These are phyloP conservation scores for Hansenula sp. DNA, from an alignment of 1,139 yeast genomes.

Conservation along the genomic window DNA sequence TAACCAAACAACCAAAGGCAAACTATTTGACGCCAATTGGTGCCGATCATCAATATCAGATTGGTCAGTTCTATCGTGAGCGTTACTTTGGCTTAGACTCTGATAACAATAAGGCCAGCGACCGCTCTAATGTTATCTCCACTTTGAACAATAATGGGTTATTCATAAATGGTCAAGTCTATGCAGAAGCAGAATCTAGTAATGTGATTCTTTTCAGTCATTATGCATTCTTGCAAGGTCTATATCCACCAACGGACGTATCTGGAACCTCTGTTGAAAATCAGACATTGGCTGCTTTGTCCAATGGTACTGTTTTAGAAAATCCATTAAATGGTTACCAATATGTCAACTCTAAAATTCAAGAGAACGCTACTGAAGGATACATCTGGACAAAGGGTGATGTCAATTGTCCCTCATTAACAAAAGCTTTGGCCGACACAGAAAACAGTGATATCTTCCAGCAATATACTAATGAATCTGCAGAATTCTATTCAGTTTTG, in stretches of 20 bases:
- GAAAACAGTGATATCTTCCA: conserved; percentile 18
- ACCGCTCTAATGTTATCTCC: conserved; percentile 17
- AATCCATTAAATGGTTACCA: conserved; percentile 40
- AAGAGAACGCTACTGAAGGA: conserved; percentile 31
- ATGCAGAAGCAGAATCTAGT: conserved; percentile 31
- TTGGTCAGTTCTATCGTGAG: conserved; percentile 35
- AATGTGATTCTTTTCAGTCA: conserved; percentile 36
- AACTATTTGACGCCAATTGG: conserved; percentile 37
- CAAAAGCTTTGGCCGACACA: conserved; percentile 27
- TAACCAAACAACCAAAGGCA: no score
- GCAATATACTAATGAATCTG: conserved; percentile 26
- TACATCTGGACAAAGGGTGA: conserved; percentile 38
- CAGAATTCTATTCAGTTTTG: conserved; percentile 34
- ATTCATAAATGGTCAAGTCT: conserved; percentile 23
- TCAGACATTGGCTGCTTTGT: conserved; percentile 24
- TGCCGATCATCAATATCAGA: conserved; percentile 29
- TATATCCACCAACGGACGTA: conserved; percentile 36
- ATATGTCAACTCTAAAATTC: conserved; percentile 34
- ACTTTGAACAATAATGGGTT: conserved; percentile 28
- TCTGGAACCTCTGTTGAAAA: conserved; percentile 22
- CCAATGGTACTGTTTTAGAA: conserved; percentile 34
- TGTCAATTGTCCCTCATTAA: conserved; percentile 33
- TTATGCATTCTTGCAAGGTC: conserved; percentile 38
- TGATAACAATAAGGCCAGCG: conserved; percentile 20
- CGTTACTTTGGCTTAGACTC: conserved; percentile 35